These are phyloP conservation scores for Aspergillus amoenus DNA, from an alignment of 2,329 filamentous ascomycete species.

Conservation along the genomic window DNA sequence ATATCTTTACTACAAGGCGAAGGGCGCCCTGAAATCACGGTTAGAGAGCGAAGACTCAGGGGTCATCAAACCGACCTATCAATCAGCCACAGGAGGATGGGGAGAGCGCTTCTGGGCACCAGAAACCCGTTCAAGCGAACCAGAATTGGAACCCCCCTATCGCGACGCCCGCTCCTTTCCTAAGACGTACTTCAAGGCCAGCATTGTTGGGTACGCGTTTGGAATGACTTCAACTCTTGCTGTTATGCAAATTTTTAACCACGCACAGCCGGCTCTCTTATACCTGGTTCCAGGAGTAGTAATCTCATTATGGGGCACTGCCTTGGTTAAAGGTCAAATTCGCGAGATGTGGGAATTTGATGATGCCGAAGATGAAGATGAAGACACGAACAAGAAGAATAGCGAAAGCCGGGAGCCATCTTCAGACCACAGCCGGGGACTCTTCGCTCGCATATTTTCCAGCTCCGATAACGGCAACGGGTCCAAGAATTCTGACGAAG, in stretches of 20 bases:
- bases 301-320: constrained; percentile 72
- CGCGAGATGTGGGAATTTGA: constrained; percentile 77
- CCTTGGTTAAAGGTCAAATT: constrained; percentile 68
- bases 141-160: constrained; percentile 35
- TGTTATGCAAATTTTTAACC: constrained; percentile 74
- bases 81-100: constrained; percentile 70
- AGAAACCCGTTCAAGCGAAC: constrained; percentile 23
- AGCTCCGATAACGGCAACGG: constrained; percentile 14
- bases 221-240: constrained; percentile 76
- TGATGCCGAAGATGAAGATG: constrained; percentile 55
- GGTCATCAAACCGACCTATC: constrained; percentile 37
- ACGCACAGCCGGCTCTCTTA: constrained; percentile 84
- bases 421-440: constrained; percentile 7
- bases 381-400: constrained; percentile 4
- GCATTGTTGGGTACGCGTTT: constrained; percentile 71
- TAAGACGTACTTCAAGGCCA: constrained; percentile 82
- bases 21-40: constrained; percentile 50
- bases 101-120: constrained; percentile 79
- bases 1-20: constrained; percentile 74
- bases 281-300: constrained; percentile 90
- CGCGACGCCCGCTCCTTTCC: constrained; percentile 57
- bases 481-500: not conserved
- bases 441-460: constrained; percentile 31
- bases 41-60: constrained; percentile 20
- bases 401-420: constrained; percentile 7